phyloP scores from a whole-genome alignment of 2,329 filamentous ascomycete genomes.

The Exophiala bonariae region DNA sequence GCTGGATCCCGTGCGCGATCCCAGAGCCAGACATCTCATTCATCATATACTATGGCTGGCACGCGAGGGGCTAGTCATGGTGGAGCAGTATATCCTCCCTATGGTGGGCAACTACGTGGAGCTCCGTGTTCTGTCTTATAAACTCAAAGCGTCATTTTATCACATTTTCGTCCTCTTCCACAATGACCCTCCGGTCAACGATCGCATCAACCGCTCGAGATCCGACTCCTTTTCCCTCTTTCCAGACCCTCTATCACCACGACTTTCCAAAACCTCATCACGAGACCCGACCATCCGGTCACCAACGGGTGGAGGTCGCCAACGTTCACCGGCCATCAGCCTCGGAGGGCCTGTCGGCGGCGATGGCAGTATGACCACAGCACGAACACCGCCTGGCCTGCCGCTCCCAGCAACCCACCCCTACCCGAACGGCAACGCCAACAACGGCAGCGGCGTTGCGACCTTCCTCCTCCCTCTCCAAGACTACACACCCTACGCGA shows the following conservation, averaged over 20 bases:
- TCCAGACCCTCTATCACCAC: constrained; percentile 27
- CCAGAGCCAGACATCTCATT: constrained; percentile 73
- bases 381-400: constrained; percentile 34
- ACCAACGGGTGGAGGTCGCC: constrained; percentile 40
- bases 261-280: constrained; percentile 11
- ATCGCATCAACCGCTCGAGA: constrained; percentile 35
- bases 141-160: constrained; percentile 90
- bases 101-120: constrained; percentile 77
- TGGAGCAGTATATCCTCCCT: constrained; percentile 83
- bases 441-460: constrained; percentile 47
- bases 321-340: constrained; percentile 48
- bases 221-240: constrained; percentile 24
- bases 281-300: constrained; percentile 43
- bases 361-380: constrained; percentile 47
- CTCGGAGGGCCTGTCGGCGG: constrained; percentile 58
- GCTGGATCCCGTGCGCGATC: constrained; percentile 75
- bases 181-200: constrained; percentile 77
- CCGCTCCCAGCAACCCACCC: constrained; percentile 15
- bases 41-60: constrained; percentile 95
- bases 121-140: constrained; percentile 85
- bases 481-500: constrained; percentile 77
- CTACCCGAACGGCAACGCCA: constrained; percentile 10
- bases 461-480: constrained; percentile 77
- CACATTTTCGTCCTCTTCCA: constrained; percentile 97
- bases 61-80: constrained; percentile 81